Conservation (phyloP, 495 filamentous ascomycete species). For the Hypoxylon cercidicola region DNA sequence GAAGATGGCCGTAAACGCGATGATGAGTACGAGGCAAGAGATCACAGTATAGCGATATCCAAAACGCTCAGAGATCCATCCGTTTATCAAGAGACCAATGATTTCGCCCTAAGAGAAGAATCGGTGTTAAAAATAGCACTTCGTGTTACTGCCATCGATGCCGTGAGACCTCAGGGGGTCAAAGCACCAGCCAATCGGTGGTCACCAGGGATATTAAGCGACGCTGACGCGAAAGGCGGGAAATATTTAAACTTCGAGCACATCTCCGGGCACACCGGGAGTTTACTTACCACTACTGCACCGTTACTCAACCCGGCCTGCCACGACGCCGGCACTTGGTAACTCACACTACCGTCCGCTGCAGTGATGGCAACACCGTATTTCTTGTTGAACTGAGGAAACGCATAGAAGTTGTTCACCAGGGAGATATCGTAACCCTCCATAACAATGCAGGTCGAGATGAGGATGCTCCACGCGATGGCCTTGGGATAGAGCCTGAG, state of each 20-base stretch:
- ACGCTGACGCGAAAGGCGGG: conserved; percentile 7
- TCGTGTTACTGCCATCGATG: background rate
- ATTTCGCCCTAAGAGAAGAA: conserved; percentile 66
- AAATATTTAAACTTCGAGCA: conserved; percentile 1
- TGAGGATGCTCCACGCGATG: conserved; percentile 68
- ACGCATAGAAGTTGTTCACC: conserved; percentile 68
- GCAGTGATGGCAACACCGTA: conserved; percentile 66
- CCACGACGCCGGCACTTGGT: conserved; percentile 78
- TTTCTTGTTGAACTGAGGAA: conserved; percentile 72
- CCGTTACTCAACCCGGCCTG: conserved; percentile 78
- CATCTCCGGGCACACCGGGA: background rate
- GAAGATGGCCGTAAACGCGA: conserved; percentile 78
- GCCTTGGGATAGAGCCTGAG: conserved; percentile 66
- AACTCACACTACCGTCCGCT: conserved; percentile 61
- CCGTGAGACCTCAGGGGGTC: background rate
- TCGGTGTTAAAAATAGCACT: conserved; percentile 9
- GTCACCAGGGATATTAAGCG: conserved; percentile 4
- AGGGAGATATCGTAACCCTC: conserved; percentile 71
- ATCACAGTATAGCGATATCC: conserved; percentile 80
- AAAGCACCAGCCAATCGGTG: conserved; percentile 1
- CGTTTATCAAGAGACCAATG: conserved; percentile 80
- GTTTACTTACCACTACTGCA: conserved; percentile 54
- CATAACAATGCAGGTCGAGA: conserved; percentile 72
- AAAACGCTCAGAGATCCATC: conserved; percentile 77
- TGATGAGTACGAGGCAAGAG: conserved; percentile 69